phyloP scores from a whole-genome alignment of 2,329 filamentous ascomycete species.

The Alternaria metachromatica region DNA sequence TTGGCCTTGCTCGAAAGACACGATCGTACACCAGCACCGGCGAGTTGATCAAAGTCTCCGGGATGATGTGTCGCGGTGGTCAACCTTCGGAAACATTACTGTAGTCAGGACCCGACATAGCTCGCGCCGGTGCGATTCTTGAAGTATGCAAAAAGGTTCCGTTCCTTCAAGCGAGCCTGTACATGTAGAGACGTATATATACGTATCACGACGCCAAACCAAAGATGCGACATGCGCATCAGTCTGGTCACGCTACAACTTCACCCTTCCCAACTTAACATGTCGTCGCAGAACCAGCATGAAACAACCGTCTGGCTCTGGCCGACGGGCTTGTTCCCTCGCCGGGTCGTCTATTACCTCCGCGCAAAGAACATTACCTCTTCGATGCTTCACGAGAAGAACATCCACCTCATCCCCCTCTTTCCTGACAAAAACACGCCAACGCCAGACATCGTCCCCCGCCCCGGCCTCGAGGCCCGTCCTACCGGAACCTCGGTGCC shows the following conservation, averaged over 20 bases:
- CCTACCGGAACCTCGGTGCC: background rate
- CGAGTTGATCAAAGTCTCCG: background rate
- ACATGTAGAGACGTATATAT: background rate
- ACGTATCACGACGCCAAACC: background rate
- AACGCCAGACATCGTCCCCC: slow-evolving; percentile 11
- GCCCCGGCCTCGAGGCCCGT: slow-evolving; percentile 8
- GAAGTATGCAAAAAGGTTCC: background rate
- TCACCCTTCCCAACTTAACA: background rate
- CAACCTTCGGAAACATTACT: background rate
- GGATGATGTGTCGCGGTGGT: background rate
- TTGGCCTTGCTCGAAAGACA: background rate
- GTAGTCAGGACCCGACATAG: background rate
- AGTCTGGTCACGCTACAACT: background rate
- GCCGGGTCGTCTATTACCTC: slow-evolving; percentile 23
- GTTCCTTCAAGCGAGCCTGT: background rate
- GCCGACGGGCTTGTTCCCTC: slow-evolving; percentile 28
- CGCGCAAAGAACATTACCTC: background rate
- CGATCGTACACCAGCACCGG: background rate
- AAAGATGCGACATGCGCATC: background rate
- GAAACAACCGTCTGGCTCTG: slow-evolving; percentile 28
- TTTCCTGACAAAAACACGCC: background rate
- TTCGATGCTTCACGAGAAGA: background rate
- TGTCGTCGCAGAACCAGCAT: background rate
- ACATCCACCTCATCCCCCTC: background rate
- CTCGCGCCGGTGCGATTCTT: background rate